Percentiles rank a stretch among this genome's conserved stretches.
Conservation (phyloP, 1,284 basidiomycete species). For the Afroboletus lepidellus region DNA sequence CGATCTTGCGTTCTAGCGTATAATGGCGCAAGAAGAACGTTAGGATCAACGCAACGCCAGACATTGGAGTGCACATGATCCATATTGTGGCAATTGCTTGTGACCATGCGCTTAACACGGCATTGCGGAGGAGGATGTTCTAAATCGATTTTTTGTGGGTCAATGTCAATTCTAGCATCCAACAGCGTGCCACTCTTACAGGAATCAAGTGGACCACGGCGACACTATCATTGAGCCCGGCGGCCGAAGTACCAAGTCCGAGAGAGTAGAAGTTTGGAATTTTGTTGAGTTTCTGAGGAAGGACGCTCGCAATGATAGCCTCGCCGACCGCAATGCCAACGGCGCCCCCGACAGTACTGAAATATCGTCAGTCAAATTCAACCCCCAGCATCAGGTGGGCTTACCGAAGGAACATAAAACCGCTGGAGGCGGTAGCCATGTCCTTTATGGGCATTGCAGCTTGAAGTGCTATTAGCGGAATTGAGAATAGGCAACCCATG, state of each 20-base stretch:
- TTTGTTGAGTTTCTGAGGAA: conserved; percentile 46
- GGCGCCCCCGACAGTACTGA: conserved; percentile 73
- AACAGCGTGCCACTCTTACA: no score
- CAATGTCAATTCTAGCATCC: background rate
- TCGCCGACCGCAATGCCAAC: conserved; percentile 74
- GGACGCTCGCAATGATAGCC: conserved; percentile 63
- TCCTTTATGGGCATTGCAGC: conserved; percentile 81
- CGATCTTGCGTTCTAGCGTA: conserved; percentile 56
- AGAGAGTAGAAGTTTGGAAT: conserved; percentile 44
- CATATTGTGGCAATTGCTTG: conserved; percentile 70
- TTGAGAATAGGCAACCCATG: conserved; percentile 64
- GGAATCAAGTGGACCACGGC: conserved; percentile 51
- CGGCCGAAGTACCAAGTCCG: conserved; percentile 48
- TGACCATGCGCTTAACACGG: conserved; percentile 69
- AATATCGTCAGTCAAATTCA: background rate
- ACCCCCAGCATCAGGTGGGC: background rate
- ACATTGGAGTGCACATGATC: conserved; percentile 63
- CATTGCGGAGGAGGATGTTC: conserved; percentile 47
- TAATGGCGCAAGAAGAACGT: conserved; percentile 59
- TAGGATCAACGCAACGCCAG: conserved; percentile 58
- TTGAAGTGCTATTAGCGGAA: conserved; percentile 70
- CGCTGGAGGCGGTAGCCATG: conserved; percentile 74
- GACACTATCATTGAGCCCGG: conserved; percentile 57
- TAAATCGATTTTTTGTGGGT: conserved; percentile 22
- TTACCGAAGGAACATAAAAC: conserved; percentile 71